These are phyloP conservation scores for Astragalus membranaceus DNA, from an alignment of 306 rosid genomes.

Conservation along the genomic window DNA sequence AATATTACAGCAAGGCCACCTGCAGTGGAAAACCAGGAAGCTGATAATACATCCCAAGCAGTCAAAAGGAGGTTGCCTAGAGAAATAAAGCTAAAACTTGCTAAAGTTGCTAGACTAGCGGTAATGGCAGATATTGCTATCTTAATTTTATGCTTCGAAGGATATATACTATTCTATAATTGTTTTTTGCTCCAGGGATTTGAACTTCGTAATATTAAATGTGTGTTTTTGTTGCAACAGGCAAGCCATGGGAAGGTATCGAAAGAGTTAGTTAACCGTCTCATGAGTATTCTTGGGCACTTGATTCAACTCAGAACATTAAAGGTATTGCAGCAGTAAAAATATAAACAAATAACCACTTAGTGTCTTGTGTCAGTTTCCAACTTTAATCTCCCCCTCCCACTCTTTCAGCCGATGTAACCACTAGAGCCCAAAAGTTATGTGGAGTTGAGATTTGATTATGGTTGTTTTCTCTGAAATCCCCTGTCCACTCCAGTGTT, in stretches of 20 bases:
- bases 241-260: conserved; percentile 92
- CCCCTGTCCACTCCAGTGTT: neutral
- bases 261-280: conserved; percentile 82
- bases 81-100: conserved; percentile 92
- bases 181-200: neutral
- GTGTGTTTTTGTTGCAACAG: conserved; percentile 50
- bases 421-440: neutral
- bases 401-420: conserved; percentile 4
- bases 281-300: conserved; percentile 94
- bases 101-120: conserved; percentile 97
- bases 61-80: conserved; percentile 95
- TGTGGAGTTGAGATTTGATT: neutral
- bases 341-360: neutral
- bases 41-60: conserved; percentile 65
- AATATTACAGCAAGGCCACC: conserved; percentile 84
- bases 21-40: conserved; percentile 69
- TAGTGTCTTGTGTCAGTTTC: conserved; percentile 12
- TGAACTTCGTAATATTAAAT: conserved; percentile 11
- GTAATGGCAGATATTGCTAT: conserved; percentile 34
- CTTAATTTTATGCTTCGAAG: conserved; percentile 17
- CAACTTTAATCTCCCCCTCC: neutral
- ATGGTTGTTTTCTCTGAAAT: neutral
- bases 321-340: conserved; percentile 49
- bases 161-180: neutral
- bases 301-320: conserved; percentile 92